A percentile compares a stretch with the other conserved stretches of the same genome.
These are phyloP conservation scores for Colletotrichum horii DNA, from an alignment of 2,329 filamentous ascomycete species.

Conservation along the genomic window DNA sequence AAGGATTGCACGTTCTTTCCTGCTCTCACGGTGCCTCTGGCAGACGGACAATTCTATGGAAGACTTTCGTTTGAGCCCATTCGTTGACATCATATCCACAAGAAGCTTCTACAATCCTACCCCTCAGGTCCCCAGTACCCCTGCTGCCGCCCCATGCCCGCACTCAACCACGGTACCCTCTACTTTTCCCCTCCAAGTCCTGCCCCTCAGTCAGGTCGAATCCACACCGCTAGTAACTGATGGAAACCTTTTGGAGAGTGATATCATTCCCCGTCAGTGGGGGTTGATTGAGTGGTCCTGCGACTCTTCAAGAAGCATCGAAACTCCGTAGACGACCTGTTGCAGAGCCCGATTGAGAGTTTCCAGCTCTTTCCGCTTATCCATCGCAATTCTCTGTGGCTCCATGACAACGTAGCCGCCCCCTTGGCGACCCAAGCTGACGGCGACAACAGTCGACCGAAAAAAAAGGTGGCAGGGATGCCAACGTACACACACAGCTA, in stretches of 20 bases:
- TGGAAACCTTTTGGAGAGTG: background rate
- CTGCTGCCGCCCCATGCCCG: background rate
- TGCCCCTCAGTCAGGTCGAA: background rate
- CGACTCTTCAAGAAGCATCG: conserved; percentile 11
- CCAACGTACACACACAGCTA: background rate
- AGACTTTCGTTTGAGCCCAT: background rate
- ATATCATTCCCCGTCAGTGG: conserved; percentile 10
- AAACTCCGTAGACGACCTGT: background rate
- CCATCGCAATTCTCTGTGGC: background rate
- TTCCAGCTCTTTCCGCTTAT: background rate
- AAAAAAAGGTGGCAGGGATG: background rate
- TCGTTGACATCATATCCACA: conserved; percentile 18
- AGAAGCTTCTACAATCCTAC: conserved; percentile 9
- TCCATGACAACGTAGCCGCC: background rate
- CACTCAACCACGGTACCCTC: background rate
- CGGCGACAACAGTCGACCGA: background rate
- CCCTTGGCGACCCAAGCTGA: background rate
- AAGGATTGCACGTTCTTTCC: background rate
- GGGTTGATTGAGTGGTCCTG: background rate
- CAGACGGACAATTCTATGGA: background rate
- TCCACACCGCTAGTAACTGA: conserved; percentile 12
- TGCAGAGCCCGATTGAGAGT: background rate
- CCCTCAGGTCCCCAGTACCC: conserved; percentile 2
- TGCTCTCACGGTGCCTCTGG: background rate
- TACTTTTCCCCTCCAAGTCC: background rate